Evolutionary conservation across 208 protist species (phyloP), one percentile per base, ranked within the genome.

Genomic region (Acanthamoeba healyi): DNA sequence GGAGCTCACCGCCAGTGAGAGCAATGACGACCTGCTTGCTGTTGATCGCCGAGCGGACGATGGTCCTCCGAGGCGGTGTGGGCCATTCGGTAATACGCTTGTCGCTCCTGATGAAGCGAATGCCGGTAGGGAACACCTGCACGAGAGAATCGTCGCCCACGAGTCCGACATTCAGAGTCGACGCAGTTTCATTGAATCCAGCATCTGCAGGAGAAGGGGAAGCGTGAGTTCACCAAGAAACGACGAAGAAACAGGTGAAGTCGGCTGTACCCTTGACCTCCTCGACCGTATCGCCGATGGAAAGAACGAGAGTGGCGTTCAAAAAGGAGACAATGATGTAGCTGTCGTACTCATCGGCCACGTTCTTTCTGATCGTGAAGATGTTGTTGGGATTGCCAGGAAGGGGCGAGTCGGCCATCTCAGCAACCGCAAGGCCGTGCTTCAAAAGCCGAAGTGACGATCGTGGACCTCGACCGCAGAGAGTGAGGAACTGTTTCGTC

Each of bases 301-400:
- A 95, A 1, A 99, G 96, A 0, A 99, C 98, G 2, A 98, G 87
- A 2, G 98, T 99, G 1, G 92, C 94, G 42, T 98, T 98, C 32
- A 96, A 56, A 88, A 99, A 99, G 17, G 97, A 98, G 36, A 99
- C 96, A 10, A 99, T 95, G 90, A 99, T 98, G 95, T 98, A 99
- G 65, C 97, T 93, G 92, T 99, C 97, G 44, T 81, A 89, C 56
- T 95, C 82, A 42, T 97, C 96, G 9, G 90, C 42, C 10, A 61
- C 63, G 40, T 46, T 61, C 46, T n/a, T 81, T 82, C 95, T 96
- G 10, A 97, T 81, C 24, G 96, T 96, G 92, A 94, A 98, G 29
- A 98, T 87, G 12, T 94, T 95, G 56, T 81, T 96, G 38, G 97
- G 97, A 29, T 92, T 95, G 81, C 96, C 97, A 17, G 98, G 96